phyloP scores from a whole-genome alignment of 495 filamentous ascomycete genomes.

The Penicillium manginii region DNA sequence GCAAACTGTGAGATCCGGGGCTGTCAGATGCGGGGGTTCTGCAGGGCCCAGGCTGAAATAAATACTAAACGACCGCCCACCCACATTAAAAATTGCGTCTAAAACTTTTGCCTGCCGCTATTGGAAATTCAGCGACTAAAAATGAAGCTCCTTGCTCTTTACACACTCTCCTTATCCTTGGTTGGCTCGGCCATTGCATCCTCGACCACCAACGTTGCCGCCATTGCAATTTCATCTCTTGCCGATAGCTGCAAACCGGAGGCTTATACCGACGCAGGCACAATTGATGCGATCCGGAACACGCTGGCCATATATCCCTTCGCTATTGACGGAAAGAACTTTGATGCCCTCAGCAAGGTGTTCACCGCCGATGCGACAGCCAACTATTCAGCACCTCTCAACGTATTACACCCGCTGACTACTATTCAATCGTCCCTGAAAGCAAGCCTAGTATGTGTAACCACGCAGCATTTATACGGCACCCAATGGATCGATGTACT shows the following conservation, averaged over 20 bases:
- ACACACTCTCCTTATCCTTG: neutral
- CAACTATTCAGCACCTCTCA: slow-evolving; percentile 36
- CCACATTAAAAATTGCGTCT: too few species aligned
- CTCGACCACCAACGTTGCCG: slow-evolving; percentile 7
- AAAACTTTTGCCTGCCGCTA: too few species aligned
- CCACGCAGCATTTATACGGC: slow-evolving; percentile 31
- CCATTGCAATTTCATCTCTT: slow-evolving; percentile 9
- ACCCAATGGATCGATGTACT: slow-evolving; percentile 32
- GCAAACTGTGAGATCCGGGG: too few species aligned
- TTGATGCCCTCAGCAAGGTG: slow-evolving; percentile 31
- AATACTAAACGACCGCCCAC: too few species aligned
- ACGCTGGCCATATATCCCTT: slow-evolving; percentile 38
- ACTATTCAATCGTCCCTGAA: slow-evolving; percentile 17
- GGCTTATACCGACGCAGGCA: slow-evolving; percentile 26
- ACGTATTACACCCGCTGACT: slow-evolving; percentile 20
- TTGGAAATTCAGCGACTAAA: too few species aligned
- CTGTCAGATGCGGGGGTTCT: too few species aligned
- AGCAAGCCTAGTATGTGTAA: slow-evolving; percentile 22
- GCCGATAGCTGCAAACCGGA: slow-evolving; percentile 2
- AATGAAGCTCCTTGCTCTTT: too few species aligned
- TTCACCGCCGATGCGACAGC: slow-evolving; percentile 34
- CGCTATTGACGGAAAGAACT: slow-evolving; percentile 40
- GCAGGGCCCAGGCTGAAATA: too few species aligned
- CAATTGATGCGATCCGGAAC: slow-evolving; percentile 31
- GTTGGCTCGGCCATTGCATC: slow-evolving; percentile 10